Conservation (phyloP, 495 filamentous ascomycete species). For the Elaphomyces granulatus region DNA sequence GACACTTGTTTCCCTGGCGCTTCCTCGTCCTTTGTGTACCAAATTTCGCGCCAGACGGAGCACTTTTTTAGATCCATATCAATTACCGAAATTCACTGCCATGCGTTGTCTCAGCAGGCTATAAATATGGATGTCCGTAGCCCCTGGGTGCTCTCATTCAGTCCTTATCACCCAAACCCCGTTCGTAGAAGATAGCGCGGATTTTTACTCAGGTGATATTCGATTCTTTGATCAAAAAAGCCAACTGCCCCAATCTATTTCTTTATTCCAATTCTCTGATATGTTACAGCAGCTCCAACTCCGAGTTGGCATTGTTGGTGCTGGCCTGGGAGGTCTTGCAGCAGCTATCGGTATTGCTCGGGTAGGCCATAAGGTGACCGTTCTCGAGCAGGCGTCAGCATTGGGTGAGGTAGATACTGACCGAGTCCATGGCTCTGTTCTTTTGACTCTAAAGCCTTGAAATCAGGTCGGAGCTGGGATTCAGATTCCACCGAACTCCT, state of each 20-base stretch:
- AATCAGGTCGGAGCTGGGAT: conserved; percentile 29
- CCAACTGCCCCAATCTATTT: not conserved
- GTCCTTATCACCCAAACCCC: no score
- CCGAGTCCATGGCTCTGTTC: not conserved
- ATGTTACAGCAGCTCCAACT: not conserved
- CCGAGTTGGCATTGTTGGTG: conserved; percentile 1
- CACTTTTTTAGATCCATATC: not conserved
- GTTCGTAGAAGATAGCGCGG: no score
- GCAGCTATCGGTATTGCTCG: conserved; percentile 46
- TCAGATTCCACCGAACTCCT: conserved; percentile 44
- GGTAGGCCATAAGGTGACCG: conserved; percentile 43
- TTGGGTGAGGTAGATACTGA: conserved; percentile 34
- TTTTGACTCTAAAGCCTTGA: not conserved
- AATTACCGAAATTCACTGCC: not conserved
- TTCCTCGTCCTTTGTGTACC: no score
- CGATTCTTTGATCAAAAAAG: not conserved
- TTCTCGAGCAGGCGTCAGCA: conserved; percentile 48
- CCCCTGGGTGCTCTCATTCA: no score
- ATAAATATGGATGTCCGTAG: no score
- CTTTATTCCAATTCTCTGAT: not conserved
- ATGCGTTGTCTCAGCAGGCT: not conserved
- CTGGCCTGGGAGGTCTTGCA: conserved; percentile 46
- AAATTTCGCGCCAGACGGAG: no score
- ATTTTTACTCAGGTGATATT: no score
- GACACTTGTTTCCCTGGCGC: no score